Evolutionary conservation across 805 yeast species (phyloP).

Genomic region (Komagataella populi): DNA sequence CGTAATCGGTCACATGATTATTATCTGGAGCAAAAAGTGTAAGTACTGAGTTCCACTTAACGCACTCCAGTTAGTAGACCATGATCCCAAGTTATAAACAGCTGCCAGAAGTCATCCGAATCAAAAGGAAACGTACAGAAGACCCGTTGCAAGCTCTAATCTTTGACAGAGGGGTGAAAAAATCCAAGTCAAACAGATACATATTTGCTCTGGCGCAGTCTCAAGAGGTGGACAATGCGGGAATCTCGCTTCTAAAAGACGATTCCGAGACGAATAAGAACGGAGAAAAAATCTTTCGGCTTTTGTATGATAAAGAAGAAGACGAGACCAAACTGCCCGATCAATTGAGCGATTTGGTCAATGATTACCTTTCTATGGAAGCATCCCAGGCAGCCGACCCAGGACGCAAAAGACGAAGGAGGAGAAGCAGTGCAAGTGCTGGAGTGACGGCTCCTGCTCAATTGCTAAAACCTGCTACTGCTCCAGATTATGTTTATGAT

Average conservation of each 20-base stretch:
- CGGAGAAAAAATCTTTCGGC: conserved; percentile 5
- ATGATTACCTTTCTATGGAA: conserved; percentile 35
- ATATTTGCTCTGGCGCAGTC: conserved; percentile 23
- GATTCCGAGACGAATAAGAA: conserved; percentile 1
- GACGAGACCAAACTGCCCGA: conserved; percentile 30
- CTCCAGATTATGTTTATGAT: conserved; percentile 75
- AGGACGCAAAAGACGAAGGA: not conserved
- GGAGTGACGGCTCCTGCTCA: not conserved
- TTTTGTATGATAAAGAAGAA: conserved; percentile 2
- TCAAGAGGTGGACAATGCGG: conserved; percentile 30
- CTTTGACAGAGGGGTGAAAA: conserved; percentile 15
- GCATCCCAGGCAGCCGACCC: conserved; percentile 3
- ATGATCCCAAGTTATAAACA: conserved; percentile 3
- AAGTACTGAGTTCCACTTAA: not conserved
- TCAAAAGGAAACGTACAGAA: conserved; percentile 76
- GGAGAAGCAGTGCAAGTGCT: conserved; percentile 1
- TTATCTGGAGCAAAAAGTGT: not conserved
- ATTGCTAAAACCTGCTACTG: not conserved
- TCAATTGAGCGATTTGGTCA: conserved; percentile 65
- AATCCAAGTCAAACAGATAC: conserved; percentile 22
- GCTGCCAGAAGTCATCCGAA: conserved; percentile 57
- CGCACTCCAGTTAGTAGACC: not conserved
- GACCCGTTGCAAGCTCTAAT: conserved; percentile 77
- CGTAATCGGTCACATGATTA: not conserved
- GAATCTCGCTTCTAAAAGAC: not conserved